These are phyloP conservation scores for Vitis rupestris DNA, from an alignment of 164 flowering plant species.

Conservation along the genomic window DNA sequence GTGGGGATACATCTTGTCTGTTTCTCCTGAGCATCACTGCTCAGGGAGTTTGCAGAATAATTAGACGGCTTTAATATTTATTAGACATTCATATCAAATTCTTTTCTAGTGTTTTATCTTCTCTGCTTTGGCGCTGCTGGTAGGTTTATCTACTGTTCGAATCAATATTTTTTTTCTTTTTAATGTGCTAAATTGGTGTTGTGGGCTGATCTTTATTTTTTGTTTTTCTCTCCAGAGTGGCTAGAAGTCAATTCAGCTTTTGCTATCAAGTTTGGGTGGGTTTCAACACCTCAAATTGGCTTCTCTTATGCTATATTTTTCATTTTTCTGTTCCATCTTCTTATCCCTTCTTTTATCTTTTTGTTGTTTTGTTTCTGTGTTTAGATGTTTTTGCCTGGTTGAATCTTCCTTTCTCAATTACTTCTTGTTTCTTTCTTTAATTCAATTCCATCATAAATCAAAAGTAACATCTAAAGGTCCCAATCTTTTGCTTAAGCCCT, in stretches of 20 bases:
- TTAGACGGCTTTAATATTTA: slow-evolving; percentile 3
- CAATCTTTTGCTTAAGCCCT: not conserved
- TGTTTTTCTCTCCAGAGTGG: not conserved
- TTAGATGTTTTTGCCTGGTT: not conserved
- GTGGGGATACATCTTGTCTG: not conserved
- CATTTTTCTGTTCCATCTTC: slow-evolving; percentile 2
- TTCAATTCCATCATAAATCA: not conserved
- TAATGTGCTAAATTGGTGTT: no score
- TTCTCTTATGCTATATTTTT: not conserved
- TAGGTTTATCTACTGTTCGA: not conserved
- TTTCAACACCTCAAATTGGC: slow-evolving; percentile 1
- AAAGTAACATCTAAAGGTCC: not conserved
- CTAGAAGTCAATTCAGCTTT: not conserved
- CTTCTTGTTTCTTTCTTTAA: not conserved
- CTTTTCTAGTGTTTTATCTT: not conserved
- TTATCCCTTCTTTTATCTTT: slow-evolving; percentile 11
- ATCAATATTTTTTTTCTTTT: not conserved
- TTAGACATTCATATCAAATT: not conserved
- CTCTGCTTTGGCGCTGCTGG: not conserved
- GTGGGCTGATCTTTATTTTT: not conserved
- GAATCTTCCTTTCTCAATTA: not conserved
- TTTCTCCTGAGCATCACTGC: not conserved
- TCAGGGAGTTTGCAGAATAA: not conserved
- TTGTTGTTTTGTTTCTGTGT: not conserved
- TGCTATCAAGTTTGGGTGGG: not conserved